Conservation (phyloP, 768 basidiomycete genomes). For the Phallus indusiatus region DNA sequence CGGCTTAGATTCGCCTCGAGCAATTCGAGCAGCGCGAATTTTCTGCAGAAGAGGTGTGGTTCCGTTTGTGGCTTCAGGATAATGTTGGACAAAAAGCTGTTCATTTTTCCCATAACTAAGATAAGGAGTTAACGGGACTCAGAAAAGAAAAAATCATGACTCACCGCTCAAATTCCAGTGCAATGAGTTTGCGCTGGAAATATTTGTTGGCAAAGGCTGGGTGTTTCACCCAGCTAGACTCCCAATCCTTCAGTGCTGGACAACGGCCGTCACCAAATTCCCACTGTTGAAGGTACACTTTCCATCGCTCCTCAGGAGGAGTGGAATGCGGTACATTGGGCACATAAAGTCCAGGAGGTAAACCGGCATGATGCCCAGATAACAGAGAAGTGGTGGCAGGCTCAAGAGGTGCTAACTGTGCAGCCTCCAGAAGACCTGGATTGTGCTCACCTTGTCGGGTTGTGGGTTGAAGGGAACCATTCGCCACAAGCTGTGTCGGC, state of each 20-base stretch:
- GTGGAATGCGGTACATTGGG: neutral
- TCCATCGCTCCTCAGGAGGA: neutral
- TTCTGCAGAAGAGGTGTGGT: neutral
- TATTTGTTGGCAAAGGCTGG: neutral
- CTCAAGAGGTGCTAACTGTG: neutral
- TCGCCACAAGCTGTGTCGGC: neutral
- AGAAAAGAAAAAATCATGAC: neutral
- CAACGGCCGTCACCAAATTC: neutral
- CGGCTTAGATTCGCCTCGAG: no score
- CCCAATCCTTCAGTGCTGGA: neutral
- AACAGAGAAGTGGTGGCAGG: neutral
- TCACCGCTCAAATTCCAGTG: neutral
- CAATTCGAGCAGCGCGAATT: no score
- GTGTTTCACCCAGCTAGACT: neutral
- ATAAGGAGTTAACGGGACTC: no score
- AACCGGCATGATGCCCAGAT: neutral
- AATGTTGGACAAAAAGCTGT: neutral
- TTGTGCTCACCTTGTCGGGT: neutral
- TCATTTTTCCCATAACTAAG: neutral
- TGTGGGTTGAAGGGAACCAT: neutral
- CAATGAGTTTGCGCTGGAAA: neutral
- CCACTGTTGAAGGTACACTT: neutral
- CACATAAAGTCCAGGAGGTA: neutral
- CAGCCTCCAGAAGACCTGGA: neutral
- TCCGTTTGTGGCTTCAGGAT: neutral